phyloP scores from a whole-genome alignment of 1,139 yeast genomes.

The Suhomyces ambrosiae region DNA sequence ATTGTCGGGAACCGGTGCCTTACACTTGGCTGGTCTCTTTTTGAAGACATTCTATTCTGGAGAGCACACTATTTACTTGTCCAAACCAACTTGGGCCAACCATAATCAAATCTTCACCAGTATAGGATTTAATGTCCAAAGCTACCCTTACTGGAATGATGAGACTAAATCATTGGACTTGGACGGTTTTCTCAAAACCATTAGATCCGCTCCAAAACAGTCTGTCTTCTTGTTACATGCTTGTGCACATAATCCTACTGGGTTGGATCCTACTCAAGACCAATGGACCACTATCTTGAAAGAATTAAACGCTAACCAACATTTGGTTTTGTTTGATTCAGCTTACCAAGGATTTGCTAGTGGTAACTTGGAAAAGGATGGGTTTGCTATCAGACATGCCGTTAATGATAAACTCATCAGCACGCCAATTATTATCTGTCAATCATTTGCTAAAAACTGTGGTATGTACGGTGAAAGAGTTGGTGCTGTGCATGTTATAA shows the following conservation, averaged over 20 bases:
- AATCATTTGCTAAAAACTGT: conserved; percentile 96
- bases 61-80: conserved; percentile 63
- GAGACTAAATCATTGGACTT: conserved; percentile 64
- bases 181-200: conserved; percentile 66
- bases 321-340: conserved; percentile 48
- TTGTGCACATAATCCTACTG: conserved; percentile 56
- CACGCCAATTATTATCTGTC: conserved; percentile 72
- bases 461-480: conserved; percentile 99
- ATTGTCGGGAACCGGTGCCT: conserved; percentile 93
- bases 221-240: conserved; percentile 65
- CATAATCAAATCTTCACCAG: conserved; percentile 79
- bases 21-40: conserved; percentile 83
- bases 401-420: conserved; percentile 48
- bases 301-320: conserved; percentile 50
- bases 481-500: conserved; percentile 82
- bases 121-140: conserved; percentile 53
- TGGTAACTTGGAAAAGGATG: conserved; percentile 82
- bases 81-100: conserved; percentile 97
- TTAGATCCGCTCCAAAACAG: conserved; percentile 71
- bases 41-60: conserved; percentile 57
- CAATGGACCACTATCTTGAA: conserved; percentile 44
- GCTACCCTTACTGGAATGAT: conserved; percentile 79
- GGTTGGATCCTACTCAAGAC: conserved; percentile 49
- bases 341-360: conserved; percentile 74
- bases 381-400: conserved; percentile 84